Evolutionary conservation across 1,139 yeast genomes (phyloP), one percentile per base, ranked within the genome.

Genomic region (Meyerozyma athensensis): DNA sequence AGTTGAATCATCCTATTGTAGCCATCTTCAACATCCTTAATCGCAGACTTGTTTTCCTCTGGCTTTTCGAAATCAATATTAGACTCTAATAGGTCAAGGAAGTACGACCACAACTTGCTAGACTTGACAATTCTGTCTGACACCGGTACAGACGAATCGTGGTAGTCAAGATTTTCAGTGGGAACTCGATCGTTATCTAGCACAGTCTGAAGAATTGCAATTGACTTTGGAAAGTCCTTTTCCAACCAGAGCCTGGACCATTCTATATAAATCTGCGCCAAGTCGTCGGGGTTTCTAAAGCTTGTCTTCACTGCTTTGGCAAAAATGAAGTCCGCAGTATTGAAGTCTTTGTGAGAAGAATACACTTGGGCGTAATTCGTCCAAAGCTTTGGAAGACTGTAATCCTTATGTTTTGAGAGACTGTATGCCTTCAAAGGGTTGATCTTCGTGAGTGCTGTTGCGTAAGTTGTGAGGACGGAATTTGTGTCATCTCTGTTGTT

Each of bases 301-400:
- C 89, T 90, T 0, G 92, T 92, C 38, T 79, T 77, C 1, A 78
- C 65, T 0, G 94, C 83, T 42, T 81, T 81, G 30, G 78, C 75
- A 40, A 72, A 75, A 10, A 89, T 74, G 10, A 74, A 64, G 44
- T 84, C 63, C 0, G 94, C 87, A 0, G 87, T 77, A 24, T 68
- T 72, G 23, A 71, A 56, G 47, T 85, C 86, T 1, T 65, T 61
- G 35, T 69, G 64, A 1, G 64, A 58, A 36, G 81, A 78, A 56
- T 86, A 89, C 2, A 84, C 59, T 18, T 63, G 59, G 1, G 95
- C 85, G 56, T 86, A 89, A 9, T 68, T 61, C 8, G 75, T 63
- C 96, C 97, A 90, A 8, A 89, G 53, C 26, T 71, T 59, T 0
- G 78, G 70, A 7, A 82, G 54, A 1, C 72, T 37, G 55, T 65